Base-by-base conservation (phyloP, 2,329 filamentous ascomycete genomes). In the Hymenoscyphus occultus region DNA sequence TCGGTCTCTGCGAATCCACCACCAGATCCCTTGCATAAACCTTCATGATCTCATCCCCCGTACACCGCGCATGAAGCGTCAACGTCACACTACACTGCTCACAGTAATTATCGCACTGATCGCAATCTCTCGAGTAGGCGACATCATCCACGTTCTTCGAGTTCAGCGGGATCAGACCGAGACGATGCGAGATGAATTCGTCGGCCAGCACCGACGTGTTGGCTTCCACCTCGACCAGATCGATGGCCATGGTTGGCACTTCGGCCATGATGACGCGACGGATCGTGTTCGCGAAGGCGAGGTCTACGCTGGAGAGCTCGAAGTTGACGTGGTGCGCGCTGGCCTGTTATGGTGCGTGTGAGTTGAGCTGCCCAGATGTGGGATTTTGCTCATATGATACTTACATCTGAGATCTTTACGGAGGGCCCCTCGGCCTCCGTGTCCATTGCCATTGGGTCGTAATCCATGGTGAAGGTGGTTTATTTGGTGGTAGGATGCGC, bases 191-290 rank as follows among this genome's bases (percentile, higher is more conserved):
- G 71, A 99, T 89, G 78, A 98, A 97, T 79, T 99, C 94, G 78
- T 99, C 94, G 67, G 94, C 91, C 14, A 98, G 87, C 4, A 97
- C 93, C n/a, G 93, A 96, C 65, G 90, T 96, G 82, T 99, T 99
- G 74, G 85, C 86, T 75, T 96, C 89, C 70, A 99, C 89, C 78
- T 98, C 92, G 68, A 98, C 93, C 14, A 97, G 86, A 75, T 99
- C 94, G 77, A 98, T 93, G 69, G 95, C 93, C 73, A 98, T 88
- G 31, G 92, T 97, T 12, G 94, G 93, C 66, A 99, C 91, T 80
- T 99, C 94, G 73, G 92, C 91, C 70, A 97, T 89, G 80, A 98
- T 94, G 65, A 92, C 85, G 75, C 94, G 91, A 68, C 94, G 93
- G 67, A 98, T 81, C 57, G 93, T 90, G 82, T 99, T 99, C 73